Base-by-base conservation (phyloP, 768 basidiomycete species). In the Hygrocybe punicea region DNA sequence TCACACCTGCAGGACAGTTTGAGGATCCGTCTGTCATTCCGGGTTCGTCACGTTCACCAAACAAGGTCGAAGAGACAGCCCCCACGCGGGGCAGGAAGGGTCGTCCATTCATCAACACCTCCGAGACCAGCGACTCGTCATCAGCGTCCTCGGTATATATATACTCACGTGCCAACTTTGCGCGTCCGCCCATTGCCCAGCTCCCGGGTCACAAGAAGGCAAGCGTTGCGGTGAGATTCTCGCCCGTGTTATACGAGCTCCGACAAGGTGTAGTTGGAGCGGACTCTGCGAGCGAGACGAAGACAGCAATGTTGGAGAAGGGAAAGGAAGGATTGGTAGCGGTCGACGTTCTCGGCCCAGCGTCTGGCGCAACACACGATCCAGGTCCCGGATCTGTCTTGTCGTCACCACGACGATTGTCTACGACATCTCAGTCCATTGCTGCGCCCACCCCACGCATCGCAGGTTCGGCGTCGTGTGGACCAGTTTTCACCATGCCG, bases 1-100 rank as follows among this genome's bases (percentile, higher is more conserved):
- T 98, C 62, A 98, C 97, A 0, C 97, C 97, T 0, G 96, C 97
- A 1, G 97, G 97, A 1, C 91, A 96, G 67, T 98, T 97, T 65
- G 95, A 98, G 68, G 96, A 98, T 69, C 89, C 92, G 3, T 84
- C 89, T 13, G 84, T 84, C 25, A 70, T 75, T 13, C 67, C 78
- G 54, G 46, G 61, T 48, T 42, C 63, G 33, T 53, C 60, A 53
- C 50, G 65, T 58, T 45, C 66, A 60, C 51, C 55, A 24, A 60
- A 50, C 25, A 68, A 55, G 60, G 72, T 68, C 29, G 73, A 73
- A 21, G 74, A 71, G n/a, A 56, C 36, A 6, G 78, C 80, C 3
- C 81, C 84, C 4, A 62, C 75, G 29, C 76, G 86, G 57, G 86
- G 87, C 23, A 75, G 85, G 59, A 87, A 84, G 60, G 75, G 78